Evolutionary conservation across 2,329 filamentous ascomycete genomes (phyloP), one percentile per base, ranked within the genome.

Genomic region (Fusarium sp.): DNA sequence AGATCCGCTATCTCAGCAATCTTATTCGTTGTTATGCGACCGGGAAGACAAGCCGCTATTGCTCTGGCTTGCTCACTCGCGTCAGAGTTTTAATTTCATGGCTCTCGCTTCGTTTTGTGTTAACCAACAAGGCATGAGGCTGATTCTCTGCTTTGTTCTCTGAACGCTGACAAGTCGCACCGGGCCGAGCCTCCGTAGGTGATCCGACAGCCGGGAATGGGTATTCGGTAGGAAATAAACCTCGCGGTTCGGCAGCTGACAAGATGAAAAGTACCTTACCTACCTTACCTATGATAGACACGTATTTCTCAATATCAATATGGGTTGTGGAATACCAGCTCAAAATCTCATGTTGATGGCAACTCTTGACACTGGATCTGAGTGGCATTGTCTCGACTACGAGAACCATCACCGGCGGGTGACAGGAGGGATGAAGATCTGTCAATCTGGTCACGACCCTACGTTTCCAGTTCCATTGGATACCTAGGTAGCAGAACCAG

Each of bases 151-250:
- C 38, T 53, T 44, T 50, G 20, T 48, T 57, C 45, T 35, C 32
- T 35, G 32, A 35, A 35, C 32, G 42, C 36, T 26, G 45, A 61
- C 35, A 53, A 53, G 48, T 58, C 47, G 53, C 51, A 45, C 63
- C 63, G 68, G 68, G 59, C 72, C 68, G 72, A 51, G 60, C 72
- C 63, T 66, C 56, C 47, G 38, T 39, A 61, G 54, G 45, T 53
- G 39, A 56, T 62, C 61, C 57, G 58, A 56, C 41, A 38, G 56
- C 58, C 55, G 50, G 70, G 48, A 50, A 66, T 58, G 30, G 35
- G 35, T 54, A 70, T 47, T 66, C 44, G 48, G 28, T 47, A 57
- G 38, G 50, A 51, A 61, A 63, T 69, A 67, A 56, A 50, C 63
- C 55, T 44, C 53, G 42, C 12, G 28, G 12, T 35, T 51, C 22